Conservation (phyloP, 2,329 filamentous ascomycete genomes). For the Cyphellophora europaea region DNA sequence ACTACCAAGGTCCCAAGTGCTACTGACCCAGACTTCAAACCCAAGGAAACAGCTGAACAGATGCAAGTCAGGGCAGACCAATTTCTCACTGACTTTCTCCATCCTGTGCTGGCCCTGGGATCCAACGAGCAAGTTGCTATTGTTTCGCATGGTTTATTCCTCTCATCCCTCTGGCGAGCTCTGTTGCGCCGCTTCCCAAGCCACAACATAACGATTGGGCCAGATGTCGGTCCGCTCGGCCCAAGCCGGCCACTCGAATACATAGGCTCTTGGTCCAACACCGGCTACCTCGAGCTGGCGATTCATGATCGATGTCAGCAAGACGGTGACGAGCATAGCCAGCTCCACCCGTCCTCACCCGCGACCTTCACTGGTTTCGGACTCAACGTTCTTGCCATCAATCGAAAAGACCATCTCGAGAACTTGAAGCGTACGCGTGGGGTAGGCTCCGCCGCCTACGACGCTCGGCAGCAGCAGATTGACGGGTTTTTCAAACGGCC, state of each 20-base stretch:
- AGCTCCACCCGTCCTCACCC: not conserved
- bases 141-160: conserved; percentile 75
- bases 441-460: conserved; percentile 68
- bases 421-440: conserved; percentile 71
- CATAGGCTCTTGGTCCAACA: conserved; percentile 56
- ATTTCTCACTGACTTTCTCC: conserved; percentile 58
- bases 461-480: conserved; percentile 66
- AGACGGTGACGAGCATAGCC: not conserved
- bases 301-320: conserved; percentile 7
- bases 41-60: conserved; percentile 58
- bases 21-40: conserved; percentile 32
- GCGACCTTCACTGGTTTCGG: conserved; percentile 20
- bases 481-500: conserved; percentile 64
- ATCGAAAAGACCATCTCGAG: conserved; percentile 61
- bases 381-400: conserved; percentile 51
- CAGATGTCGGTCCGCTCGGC: conserved; percentile 25
- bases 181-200: conserved; percentile 48
- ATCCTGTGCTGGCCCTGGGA: conserved; percentile 42
- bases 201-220: conserved; percentile 34
- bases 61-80: conserved; percentile 55
- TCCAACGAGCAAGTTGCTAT: conserved; percentile 44
- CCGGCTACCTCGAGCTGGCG: conserved; percentile 48
- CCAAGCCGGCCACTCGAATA: conserved; percentile 36
- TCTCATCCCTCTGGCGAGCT: conserved; percentile 58
- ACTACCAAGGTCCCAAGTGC: conserved; percentile 2